Evolutionary conservation across 2,329 filamentous ascomycete species (phyloP), one percentile per base, ranked within the genome.

Genomic region (Ophiostoma angusticollis): DNA sequence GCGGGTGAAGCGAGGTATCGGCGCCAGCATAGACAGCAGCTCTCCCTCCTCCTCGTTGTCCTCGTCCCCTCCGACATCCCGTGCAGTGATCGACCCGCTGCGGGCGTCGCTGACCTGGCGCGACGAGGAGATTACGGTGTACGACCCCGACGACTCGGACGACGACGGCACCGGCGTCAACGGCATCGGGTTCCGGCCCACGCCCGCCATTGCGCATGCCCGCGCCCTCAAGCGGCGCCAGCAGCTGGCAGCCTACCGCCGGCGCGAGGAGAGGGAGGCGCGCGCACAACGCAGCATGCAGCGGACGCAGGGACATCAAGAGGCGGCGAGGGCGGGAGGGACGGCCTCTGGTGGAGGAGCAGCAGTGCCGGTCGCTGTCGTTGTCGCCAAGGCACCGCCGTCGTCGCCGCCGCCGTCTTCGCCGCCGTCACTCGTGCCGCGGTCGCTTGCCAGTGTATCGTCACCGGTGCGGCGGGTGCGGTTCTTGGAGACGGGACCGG

Each of bases 131-230:
- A 80, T 80, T 44, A 80, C 76, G 2, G 64, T 78, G 21, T 76
- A 79, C 53, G 70, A 78, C 47, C 71, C 74, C 1, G 62, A 74
- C 29, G 76, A 80, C 50, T 65, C 70, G 45, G 75, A 80, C 45
- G 76, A 80, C 49, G 76, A 80, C 50, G 76, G 76, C 36, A 72
- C 69, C 4, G 76, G 76, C 17, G 73, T 80, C 50, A 79, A 80
- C 52, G 76, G 76, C 5, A 73, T 80, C 43, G 76, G 76, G 1
- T 80, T 80, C 58, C 73, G 67, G 49, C 75, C 76, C 2, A 78
- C 74, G 0, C 64, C 74, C 6, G 73, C 72, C 16, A 62, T 78
- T 31, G 74, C 74, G 6, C 66, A 73, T 41, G 67, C 68, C 5
- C 65, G 75, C 14, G 60, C 66, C 2, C 62, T 71, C 55, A 74